Evolutionary conservation across 306 rosid species (phyloP).

Genomic region (Elaeagnus macrophylla): DNA sequence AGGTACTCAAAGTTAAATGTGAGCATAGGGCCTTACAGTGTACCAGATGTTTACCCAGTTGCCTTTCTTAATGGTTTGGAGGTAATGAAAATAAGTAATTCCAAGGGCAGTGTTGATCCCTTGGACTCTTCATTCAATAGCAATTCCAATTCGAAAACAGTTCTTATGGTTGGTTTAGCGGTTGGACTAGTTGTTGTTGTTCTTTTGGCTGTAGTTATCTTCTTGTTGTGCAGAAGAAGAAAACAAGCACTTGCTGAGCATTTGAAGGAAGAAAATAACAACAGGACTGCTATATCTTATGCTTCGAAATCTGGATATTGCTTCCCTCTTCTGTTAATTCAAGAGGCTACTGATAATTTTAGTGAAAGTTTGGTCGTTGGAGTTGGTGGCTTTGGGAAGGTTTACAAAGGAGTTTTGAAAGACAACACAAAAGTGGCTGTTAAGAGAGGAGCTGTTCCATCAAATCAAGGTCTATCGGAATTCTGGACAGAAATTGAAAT

Average conservation of each 20-base stretch:
- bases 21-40: conserved; percentile 37
- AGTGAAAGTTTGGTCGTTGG: conserved; percentile 52
- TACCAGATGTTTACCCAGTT: conserved; percentile 3
- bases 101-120: conserved; percentile 30
- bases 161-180: conserved; percentile 31
- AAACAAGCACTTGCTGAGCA: conserved; percentile 20
- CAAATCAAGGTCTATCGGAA: conserved; percentile 53
- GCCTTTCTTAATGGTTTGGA: conserved; percentile 59
- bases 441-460: conserved; percentile 42
- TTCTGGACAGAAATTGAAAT: conserved; percentile 64
- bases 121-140: conserved; percentile 13
- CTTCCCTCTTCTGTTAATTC: conserved; percentile 36
- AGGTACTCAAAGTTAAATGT: conserved; percentile 29
- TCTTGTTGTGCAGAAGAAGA: conserved; percentile 35
- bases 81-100: conserved; percentile 53
- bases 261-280: conserved; percentile 21
- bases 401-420: conserved; percentile 51
- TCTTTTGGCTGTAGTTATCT: conserved; percentile 17
- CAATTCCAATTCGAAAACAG: conserved; percentile 26
- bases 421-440: conserved; percentile 57
- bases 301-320: conserved; percentile 40
- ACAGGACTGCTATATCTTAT: conserved; percentile 21
- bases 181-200: conserved; percentile 26
- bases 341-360: conserved; percentile 55
- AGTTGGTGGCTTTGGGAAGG: conserved; percentile 65